These are phyloP conservation scores for Hyaloscypha bicolor DNA, from an alignment of 495 filamentous ascomycete species.

Conservation along the genomic window DNA sequence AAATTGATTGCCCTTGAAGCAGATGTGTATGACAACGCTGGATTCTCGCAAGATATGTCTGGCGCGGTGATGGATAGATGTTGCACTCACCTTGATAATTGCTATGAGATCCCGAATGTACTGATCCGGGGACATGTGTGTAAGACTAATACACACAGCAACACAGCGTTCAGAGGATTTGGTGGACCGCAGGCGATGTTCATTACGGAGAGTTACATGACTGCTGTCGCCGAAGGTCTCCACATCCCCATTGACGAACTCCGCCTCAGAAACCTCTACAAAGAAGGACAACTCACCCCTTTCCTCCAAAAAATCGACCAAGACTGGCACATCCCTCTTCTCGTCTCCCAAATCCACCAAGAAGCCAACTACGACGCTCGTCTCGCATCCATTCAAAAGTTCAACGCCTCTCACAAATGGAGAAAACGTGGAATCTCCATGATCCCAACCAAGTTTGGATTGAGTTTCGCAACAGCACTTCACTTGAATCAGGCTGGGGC, in stretches of 20 bases:
- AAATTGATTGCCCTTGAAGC: constrained; percentile 42
- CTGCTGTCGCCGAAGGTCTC: constrained; percentile 40
- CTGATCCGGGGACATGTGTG: constrained; percentile 42
- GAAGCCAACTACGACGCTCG: constrained; percentile 40
- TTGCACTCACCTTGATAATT: constrained; percentile 43
- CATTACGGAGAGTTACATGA: constrained; percentile 43
- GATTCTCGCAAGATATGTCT: constrained; percentile 42
- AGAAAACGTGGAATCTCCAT: constrained; percentile 45
- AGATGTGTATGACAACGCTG: constrained; percentile 44
- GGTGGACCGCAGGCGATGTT: constrained; percentile 46
- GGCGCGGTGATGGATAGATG: constrained; percentile 45
- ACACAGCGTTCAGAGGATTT: constrained; percentile 46
- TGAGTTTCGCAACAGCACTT: constrained; percentile 44
- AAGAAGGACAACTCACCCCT: constrained; percentile 39
- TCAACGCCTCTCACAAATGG: constrained; percentile 41
- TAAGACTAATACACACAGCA: constrained; percentile 46
- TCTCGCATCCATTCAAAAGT: constrained; percentile 37
- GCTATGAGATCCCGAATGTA: constrained; percentile 44
- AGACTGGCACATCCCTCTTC: constrained; percentile 44
- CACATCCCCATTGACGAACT: constrained; percentile 41
- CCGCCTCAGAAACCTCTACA: constrained; percentile 44
- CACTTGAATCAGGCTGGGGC: constrained; percentile 45
- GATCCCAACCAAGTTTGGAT: constrained; percentile 45
- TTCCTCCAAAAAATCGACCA: constrained; percentile 41
- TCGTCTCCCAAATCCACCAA: constrained; percentile 36